Conservation (phyloP, 805 yeast species). For the Pichia exigua region DNA sequence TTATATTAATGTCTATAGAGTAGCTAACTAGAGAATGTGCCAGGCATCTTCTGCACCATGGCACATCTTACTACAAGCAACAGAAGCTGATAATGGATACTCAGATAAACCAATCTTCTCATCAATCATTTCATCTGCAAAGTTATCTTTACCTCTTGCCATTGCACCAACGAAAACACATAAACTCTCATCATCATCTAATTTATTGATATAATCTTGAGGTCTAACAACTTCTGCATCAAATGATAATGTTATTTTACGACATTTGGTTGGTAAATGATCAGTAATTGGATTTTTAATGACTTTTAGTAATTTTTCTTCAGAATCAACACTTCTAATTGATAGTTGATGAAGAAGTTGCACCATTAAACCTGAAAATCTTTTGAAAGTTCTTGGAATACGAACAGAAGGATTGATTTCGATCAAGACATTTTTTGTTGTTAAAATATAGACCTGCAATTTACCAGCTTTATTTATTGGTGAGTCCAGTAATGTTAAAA, state of each 20-base stretch:
- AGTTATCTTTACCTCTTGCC: conserved; percentile 97
- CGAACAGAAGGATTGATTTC: conserved; percentile 96
- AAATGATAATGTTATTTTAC: conserved; percentile 83
- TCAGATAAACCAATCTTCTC: conserved; percentile 94
- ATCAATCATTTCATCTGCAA: conserved; percentile 95
- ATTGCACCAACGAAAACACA: conserved; percentile 99
- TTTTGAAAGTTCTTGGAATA: conserved; percentile 95
- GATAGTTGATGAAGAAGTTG: conserved; percentile 88
- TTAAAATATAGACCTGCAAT: conserved; percentile 92
- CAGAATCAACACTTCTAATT: conserved; percentile 90
- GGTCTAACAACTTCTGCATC: conserved; percentile 86
- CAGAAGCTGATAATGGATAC: conserved; percentile 93
- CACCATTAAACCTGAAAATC: conserved; percentile 97
- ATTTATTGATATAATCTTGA: conserved; percentile 73
- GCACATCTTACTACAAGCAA: conserved; percentile 96
- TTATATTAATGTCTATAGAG: not conserved
- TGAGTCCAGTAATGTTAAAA: conserved; percentile 88
- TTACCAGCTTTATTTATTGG: conserved; percentile 97
- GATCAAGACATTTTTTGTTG: conserved; percentile 88
- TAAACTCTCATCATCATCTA: conserved; percentile 85
- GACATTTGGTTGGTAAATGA: conserved; percentile 92
- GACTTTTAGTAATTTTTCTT: conserved; percentile 87
- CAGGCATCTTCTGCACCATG: conserved; percentile 99
- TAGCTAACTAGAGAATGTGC: conserved; percentile 49
- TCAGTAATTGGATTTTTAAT: conserved; percentile 96